Evolutionary conservation across 2,329 filamentous ascomycete genomes (phyloP), one percentile per base, ranked within the genome.

Genomic region (Trichoderma pleuroti): DNA sequence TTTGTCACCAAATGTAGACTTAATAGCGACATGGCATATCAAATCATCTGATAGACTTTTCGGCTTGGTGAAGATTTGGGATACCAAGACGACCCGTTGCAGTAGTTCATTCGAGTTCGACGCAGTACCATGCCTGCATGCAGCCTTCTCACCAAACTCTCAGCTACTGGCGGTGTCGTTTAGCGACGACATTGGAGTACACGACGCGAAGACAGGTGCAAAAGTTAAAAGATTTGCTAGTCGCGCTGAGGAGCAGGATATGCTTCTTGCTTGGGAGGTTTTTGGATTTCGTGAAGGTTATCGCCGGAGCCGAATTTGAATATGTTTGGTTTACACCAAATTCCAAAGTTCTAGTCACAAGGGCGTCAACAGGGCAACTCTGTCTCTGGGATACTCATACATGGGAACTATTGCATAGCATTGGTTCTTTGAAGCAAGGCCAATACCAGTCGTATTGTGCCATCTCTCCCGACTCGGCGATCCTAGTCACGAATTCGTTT

Each of bases 401-500:
- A 49, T 49, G 46, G 46, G 2, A 24, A 24, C 4, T 49, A 21
- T 2, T 49, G n/a, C 42, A 12, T 46, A 11, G 4, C 1, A 21
- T 46, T 11, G n/a, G n/a, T n/a, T n/a, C n/a, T n/a, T n/a, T n/a
- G n/a, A n/a, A n/a, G n/a, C n/a, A n/a, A n/a, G n/a, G n/a, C n/a
- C n/a, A n/a, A n/a, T n/a, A n/a, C n/a, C n/a, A n/a, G n/a, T n/a
- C n/a, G n/a, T n/a, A n/a, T n/a, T n/a, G n/a, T n/a, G n/a, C n/a
- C n/a, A n/a, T 61, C 21, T 61, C 57, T 9, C 57, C 56, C 2
- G 34, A 61, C 2, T 61, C 57, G 14, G 4, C 0, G 2, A 26
- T 39, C 1, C 4, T 61, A 3, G 34, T n/a, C 1, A 46, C 42
- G 9, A 5, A 1, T 5, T 5, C 0, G 18, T 0, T 0, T 1